A percentile compares a stretch with the other conserved stretches of the same genome.
phyloP scores from a whole-genome alignment of 2,329 filamentous ascomycete species.

The Diaporthe eres region DNA sequence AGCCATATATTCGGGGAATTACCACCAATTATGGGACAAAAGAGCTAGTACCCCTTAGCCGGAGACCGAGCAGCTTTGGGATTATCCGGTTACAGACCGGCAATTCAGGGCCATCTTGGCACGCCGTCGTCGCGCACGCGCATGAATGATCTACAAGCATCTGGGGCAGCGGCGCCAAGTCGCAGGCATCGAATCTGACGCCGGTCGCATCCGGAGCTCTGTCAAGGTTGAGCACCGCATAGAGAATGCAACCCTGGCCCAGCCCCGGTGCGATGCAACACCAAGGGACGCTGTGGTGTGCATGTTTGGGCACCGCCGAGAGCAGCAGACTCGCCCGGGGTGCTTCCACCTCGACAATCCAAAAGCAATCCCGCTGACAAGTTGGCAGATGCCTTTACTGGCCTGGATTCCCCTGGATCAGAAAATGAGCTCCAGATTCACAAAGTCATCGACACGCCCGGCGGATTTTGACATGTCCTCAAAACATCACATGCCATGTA shows the following conservation, averaged over 20 bases:
- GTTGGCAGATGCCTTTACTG: background rate
- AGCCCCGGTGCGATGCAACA: conserved; percentile 14
- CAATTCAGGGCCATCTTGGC: conserved; percentile 14
- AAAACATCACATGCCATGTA: conserved; percentile 21
- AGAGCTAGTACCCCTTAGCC: background rate
- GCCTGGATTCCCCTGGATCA: conserved; percentile 12
- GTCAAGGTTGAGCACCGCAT: conserved; percentile 20
- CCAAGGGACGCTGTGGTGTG: conserved; percentile 1
- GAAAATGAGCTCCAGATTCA: background rate
- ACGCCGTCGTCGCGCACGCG: background rate
- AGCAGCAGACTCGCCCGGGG: background rate
- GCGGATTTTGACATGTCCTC: background rate
- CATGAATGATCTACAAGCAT: conserved; percentile 31
- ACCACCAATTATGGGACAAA: background rate
- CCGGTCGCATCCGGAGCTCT: conserved; percentile 18
- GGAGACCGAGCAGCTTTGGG: background rate
- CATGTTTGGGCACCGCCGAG: conserved; percentile 15
- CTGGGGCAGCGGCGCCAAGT: conserved; percentile 26
- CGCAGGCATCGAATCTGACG: conserved; percentile 28
- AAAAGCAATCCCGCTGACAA: background rate
- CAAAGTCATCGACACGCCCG: background rate
- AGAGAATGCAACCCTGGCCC: background rate
- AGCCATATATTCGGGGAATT: background rate
- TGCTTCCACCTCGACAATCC: background rate
- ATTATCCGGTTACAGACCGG: conserved; percentile 23